Evolutionary conservation across 2,329 filamentous ascomycete genomes (phyloP).

Genomic region (Colletotrichum endophyticum): DNA sequence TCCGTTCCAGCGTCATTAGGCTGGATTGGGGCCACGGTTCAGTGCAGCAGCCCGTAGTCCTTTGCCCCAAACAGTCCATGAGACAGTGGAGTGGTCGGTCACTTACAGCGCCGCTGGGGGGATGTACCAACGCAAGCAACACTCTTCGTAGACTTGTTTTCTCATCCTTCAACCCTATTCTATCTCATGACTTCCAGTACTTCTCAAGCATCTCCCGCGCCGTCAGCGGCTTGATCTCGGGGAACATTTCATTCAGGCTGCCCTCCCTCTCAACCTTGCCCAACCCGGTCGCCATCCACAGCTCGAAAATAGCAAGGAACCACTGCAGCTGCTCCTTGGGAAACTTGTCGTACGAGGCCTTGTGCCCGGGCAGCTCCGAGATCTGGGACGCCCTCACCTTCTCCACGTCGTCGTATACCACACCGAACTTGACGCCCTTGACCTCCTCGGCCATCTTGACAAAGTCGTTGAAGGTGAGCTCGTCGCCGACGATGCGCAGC

Average conservation of each 20-base stretch:
- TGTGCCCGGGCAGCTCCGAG: conserved; percentile 33
- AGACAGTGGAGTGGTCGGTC: neutral
- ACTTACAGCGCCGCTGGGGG: neutral
- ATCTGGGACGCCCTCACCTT: conserved; percentile 33
- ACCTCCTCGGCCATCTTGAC: conserved; percentile 37
- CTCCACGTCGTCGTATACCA: conserved; percentile 35
- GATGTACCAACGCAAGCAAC: no score
- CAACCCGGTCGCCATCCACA: conserved; percentile 22
- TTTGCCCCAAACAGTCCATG: neutral
- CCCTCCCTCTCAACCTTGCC: conserved; percentile 12
- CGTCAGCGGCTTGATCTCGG: conserved; percentile 26
- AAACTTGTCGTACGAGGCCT: neutral
- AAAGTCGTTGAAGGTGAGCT: conserved; percentile 47
- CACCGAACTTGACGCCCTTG: conserved; percentile 36
- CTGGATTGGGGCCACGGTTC: neutral
- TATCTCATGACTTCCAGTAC: neutral
- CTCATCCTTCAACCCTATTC: no score
- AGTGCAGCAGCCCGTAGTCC: neutral
- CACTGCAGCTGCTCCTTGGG: conserved; percentile 24
- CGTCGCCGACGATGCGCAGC: conserved; percentile 38
- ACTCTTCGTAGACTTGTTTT: no score
- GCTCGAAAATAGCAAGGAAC: conserved; percentile 24
- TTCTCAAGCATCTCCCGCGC: conserved; percentile 25
- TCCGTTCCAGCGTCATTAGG: neutral
- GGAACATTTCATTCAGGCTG: conserved; percentile 31